Evolutionary conservation across 163 green algal genomes (phyloP), one percentile per base, ranked within the genome.

Genomic region (Smithsoniella earleae): DNA sequence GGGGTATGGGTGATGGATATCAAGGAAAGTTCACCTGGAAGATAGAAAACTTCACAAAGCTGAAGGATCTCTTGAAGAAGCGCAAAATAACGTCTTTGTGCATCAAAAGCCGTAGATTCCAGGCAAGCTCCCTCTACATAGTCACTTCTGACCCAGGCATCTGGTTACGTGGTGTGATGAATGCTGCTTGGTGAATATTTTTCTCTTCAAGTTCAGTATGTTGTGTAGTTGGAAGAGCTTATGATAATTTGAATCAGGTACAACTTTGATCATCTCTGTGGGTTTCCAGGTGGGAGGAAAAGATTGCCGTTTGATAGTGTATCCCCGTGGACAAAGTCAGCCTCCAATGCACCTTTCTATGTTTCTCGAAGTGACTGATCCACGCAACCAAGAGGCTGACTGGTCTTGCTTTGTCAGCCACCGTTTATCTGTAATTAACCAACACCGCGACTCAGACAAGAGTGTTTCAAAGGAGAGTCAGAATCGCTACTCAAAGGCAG

Each of bases 11-110:
- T 16, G 58, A 69, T 33, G 58, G 31, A 31, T 25, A 43, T 49
- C 72, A 40, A 65, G 86, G 82, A n/a, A 84, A 83, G n/a, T 90
- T 90, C 75, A 76, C 80, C 25, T 91, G 86, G 86, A 79, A 80
- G 27, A 88, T 91, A 34, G 85, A 90, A 45, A 86, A 90, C 76
- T 91, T 91, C 82, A 90, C 78, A 16, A 80, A 82, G 33, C 80
- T 91, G n/a, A 91, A 91, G 80, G 86, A 91, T 43, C 75, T 89
- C 46, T 81, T 91, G 55, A 91, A 91, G 78, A 90, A 90, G 81
- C 79, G 85, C 73, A 89, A 90, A 79, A 91, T 91, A 76, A 89
- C 81, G 30, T 82, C 81, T 4, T 81, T 91, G 30, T 89, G 84
- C 76, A 85, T 91, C 75, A 91, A 91, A 81, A 87, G 79, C 76